Conservation (phyloP, 805 yeast genomes). For the Kluyveromyces dobzhanskii region DNA sequence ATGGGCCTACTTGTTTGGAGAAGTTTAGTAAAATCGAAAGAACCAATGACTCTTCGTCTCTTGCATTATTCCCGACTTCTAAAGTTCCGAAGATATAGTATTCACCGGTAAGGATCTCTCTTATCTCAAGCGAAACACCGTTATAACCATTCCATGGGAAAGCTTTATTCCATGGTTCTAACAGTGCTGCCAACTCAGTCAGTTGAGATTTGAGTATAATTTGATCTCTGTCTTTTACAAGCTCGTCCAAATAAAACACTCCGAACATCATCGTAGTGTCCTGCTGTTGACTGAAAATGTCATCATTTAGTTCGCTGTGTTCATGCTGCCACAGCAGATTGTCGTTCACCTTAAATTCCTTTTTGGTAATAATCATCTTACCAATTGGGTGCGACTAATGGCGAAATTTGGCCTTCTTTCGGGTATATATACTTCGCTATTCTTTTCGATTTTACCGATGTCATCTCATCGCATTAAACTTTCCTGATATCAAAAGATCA, state of each 20-base stretch:
- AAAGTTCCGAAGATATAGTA: slow-evolving; percentile 25
- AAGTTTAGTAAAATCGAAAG: slow-evolving; percentile 34
- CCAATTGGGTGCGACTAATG: too few species aligned
- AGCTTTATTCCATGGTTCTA: slow-evolving; percentile 30
- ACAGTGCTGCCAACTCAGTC: slow-evolving; percentile 15
- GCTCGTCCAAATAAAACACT: slow-evolving; percentile 19
- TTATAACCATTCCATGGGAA: slow-evolving; percentile 38
- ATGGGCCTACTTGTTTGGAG: slow-evolving; percentile 18
- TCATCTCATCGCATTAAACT: too few species aligned
- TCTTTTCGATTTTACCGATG: too few species aligned
- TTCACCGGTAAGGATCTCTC: slow-evolving; percentile 9
- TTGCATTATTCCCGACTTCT: slow-evolving; percentile 35
- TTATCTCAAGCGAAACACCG: slow-evolving; percentile 17
- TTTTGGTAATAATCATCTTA: neutral
- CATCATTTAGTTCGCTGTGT: slow-evolving; percentile 9
- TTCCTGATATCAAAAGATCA: too few species aligned
- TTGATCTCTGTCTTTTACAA: slow-evolving; percentile 4
- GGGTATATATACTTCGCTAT: neutral
- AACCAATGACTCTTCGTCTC: slow-evolving; percentile 40
- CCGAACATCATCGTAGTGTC: slow-evolving; percentile 23
- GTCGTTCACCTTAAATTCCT: slow-evolving; percentile 2
- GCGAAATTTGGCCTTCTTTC: neutral
- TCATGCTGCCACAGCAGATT: slow-evolving; percentile 22
- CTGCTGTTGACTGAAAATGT: slow-evolving; percentile 14
- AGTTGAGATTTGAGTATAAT: slow-evolving; percentile 5